phyloP scores from a whole-genome alignment of 352 stramenopile genomes.

The Peronospora destructor region DNA sequence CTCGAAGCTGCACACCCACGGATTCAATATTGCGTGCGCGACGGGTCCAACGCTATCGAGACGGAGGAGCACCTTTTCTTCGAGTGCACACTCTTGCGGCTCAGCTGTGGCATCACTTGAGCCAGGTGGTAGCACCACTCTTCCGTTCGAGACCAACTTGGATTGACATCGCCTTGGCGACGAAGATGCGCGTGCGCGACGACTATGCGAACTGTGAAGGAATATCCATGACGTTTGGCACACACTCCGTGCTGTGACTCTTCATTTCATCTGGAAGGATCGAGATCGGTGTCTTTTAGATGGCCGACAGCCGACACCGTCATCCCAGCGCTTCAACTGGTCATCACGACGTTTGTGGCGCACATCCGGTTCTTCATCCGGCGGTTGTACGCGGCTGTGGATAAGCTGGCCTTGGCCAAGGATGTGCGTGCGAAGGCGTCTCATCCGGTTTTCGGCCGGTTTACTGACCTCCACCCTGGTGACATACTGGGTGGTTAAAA shows the following conservation, averaged over 20 bases:
- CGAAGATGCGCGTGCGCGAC: no score
- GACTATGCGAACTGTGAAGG: no score
- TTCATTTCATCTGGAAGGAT: background rate
- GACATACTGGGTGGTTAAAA: no score
- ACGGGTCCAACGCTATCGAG: background rate
- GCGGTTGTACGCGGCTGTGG: background rate
- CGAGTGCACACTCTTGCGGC: no score
- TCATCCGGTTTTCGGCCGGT: background rate
- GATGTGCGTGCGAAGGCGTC: background rate
- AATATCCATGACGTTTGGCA: no score
- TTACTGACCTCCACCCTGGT: background rate
- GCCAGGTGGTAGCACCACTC: no score
- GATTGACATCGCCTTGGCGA: no score
- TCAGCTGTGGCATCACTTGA: no score
- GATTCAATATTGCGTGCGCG: background rate
- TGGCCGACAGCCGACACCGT: background rate
- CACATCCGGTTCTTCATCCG: background rate
- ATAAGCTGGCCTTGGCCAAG: background rate
- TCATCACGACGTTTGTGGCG: no score
- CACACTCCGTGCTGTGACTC: background rate
- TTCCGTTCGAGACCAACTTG: no score
- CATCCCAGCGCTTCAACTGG: background rate
- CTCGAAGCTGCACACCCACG: background rate
- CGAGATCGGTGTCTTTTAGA: background rate
- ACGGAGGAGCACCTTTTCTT: no score